Percentiles rank a stretch among this genome's conserved stretches.
Conservation (phyloP, 2,329 filamentous ascomycete species). For the Colletotrichum spaethianum region DNA sequence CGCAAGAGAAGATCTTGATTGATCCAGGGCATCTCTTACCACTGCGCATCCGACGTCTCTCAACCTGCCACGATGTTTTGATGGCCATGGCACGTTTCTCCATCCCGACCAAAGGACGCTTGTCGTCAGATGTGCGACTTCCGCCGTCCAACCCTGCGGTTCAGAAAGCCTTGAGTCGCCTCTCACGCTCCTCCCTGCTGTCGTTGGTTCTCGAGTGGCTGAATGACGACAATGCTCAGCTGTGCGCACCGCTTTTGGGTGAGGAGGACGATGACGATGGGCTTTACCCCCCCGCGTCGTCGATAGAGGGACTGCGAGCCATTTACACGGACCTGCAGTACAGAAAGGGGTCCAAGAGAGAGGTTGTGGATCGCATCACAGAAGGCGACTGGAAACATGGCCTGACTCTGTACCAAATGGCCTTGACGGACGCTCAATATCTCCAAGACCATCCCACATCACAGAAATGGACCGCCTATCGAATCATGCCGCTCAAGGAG, state of each 20-base stretch:
- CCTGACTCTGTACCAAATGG: conserved; percentile 75
- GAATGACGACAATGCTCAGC: conserved; percentile 72
- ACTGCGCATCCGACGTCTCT: neutral
- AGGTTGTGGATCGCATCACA: conserved; percentile 74
- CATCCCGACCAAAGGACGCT: conserved; percentile 78
- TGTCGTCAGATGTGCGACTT: conserved; percentile 80
- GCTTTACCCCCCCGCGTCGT: conserved; percentile 77
- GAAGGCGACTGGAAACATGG: conserved; percentile 80
- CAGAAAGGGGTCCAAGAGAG: conserved; percentile 72
- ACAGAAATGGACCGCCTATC: conserved; percentile 75
- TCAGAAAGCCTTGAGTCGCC: conserved; percentile 75
- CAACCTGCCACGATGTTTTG: neutral
- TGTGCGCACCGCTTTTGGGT: conserved; percentile 67
- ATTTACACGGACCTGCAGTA: conserved; percentile 73
- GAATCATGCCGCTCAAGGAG: conserved; percentile 67
- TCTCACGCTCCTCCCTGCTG: conserved; percentile 81
- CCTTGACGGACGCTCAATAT: conserved; percentile 78
- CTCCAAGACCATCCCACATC: conserved; percentile 75
- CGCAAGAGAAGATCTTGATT: neutral
- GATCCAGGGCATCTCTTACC: neutral
- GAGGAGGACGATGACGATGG: conserved; percentile 74
- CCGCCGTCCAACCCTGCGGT: conserved; percentile 75
- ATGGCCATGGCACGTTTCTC: conserved; percentile 69
- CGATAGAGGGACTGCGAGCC: conserved; percentile 76
- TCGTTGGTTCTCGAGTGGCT: conserved; percentile 85